Conservation (phyloP, 768 basidiomycete species). For the Hericium rajendrae region DNA sequence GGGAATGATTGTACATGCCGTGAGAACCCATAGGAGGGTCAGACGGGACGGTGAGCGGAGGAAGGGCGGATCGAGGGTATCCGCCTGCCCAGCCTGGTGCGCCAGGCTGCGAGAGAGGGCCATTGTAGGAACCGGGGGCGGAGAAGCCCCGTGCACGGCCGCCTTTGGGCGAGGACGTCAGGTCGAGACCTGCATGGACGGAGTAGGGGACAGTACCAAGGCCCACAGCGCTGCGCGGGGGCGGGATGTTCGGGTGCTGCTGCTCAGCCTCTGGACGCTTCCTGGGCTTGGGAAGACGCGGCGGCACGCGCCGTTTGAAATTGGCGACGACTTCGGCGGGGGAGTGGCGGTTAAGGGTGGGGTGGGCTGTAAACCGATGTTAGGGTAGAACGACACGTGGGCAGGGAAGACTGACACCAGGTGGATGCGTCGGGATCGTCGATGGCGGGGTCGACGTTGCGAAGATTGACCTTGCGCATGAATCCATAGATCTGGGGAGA, state of each 20-base stretch:
- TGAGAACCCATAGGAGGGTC: constrained; percentile 56
- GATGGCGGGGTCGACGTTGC: constrained; percentile 90
- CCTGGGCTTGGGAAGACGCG: constrained; percentile 79
- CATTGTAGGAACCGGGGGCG: constrained; percentile 68
- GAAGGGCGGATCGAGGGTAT: constrained; percentile 42
- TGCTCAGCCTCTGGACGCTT: constrained; percentile 65
- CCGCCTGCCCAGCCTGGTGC: constrained; percentile 49
- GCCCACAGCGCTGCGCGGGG: constrained; percentile 67
- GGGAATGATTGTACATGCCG: constrained; percentile 50
- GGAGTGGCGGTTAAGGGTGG: constrained; percentile 84
- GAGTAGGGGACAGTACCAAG: constrained; percentile 61
- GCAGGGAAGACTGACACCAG: constrained; percentile 65
- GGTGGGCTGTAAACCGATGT: constrained; percentile 52
- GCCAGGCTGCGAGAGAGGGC: constrained; percentile 50
- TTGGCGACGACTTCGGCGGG: constrained; percentile 85
- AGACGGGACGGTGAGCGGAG: constrained; percentile 76
- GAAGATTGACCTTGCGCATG: constrained; percentile 95
- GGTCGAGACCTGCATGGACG: constrained; percentile 37
- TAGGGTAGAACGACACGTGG: constrained; percentile 11
- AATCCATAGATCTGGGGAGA: constrained; percentile 84
- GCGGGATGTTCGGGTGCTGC: constrained; percentile 60
- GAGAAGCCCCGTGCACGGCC: constrained; percentile 64
- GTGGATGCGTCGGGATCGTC: constrained; percentile 95
- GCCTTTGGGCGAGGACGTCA: constrained; percentile 38
- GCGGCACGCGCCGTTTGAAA: constrained; percentile 92